These are phyloP conservation scores for Thalia dealbata DNA, from an alignment of 176 grass and related monocot genomes.

Conservation along the genomic window DNA sequence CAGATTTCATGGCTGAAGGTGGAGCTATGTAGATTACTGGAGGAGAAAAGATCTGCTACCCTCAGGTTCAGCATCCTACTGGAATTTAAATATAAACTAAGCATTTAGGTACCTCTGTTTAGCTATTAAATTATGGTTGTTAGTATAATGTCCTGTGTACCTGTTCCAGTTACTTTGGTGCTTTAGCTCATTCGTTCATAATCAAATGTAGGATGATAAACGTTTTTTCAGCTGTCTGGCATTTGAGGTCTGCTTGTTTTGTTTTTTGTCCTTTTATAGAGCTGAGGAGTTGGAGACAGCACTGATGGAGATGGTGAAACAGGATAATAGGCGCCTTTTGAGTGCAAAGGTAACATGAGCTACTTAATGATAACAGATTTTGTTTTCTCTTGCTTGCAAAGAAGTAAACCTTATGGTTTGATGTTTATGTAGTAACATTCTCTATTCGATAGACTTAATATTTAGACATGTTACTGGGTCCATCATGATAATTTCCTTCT, in stretches of 20 bases:
- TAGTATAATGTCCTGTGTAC: background rate
- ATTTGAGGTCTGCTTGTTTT: constrained; percentile 21
- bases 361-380: too few relatives aligned
- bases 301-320: constrained; percentile 98
- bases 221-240: background rate
- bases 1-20: constrained; percentile 84
- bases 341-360: constrained; percentile 67
- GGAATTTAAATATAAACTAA: background rate
- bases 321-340: constrained; percentile 91
- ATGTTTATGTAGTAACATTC: background rate
- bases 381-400: background rate
- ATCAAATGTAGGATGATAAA: background rate
- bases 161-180: background rate
- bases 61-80: constrained; percentile 42
- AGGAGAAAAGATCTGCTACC: constrained; percentile 90
- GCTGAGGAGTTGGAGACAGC: constrained; percentile 98
- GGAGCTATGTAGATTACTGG: constrained; percentile 83
- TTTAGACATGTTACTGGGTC: background rate
- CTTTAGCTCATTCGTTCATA: background rate
- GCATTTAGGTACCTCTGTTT: background rate
- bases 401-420: background rate
- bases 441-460: background rate
- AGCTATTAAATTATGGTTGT: background rate
- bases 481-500: background rate
- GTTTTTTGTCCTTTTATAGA: constrained; percentile 27